Evolutionary conservation across 2,329 filamentous ascomycete species (phyloP).

Genomic region (Dactylella cylindrospora): DNA sequence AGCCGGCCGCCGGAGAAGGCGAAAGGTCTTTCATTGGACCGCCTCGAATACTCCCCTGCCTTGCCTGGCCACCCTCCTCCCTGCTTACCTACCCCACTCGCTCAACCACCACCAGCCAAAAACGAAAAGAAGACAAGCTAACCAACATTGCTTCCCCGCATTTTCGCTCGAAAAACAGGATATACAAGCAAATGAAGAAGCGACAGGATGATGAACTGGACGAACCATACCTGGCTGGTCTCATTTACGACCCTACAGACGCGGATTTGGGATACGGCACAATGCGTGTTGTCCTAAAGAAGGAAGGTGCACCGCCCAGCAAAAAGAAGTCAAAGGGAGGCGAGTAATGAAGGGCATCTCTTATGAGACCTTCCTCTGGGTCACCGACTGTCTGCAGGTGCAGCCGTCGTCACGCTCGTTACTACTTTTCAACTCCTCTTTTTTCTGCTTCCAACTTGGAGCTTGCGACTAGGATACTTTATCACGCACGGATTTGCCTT

Average conservation of each 20-base stretch:
- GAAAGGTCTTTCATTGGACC: neutral
- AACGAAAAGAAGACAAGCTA: conserved; percentile 13
- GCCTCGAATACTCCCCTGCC: no score
- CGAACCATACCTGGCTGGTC: conserved; percentile 81
- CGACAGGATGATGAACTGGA: conserved; percentile 91
- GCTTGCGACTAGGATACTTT: conserved; percentile 18
- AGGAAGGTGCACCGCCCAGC: conserved; percentile 62
- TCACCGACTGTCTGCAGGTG: conserved; percentile 6
- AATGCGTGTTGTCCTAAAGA: conserved; percentile 81
- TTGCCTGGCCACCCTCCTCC: neutral
- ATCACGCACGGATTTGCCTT: conserved; percentile 1
- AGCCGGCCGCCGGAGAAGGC: no score
- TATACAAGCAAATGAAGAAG: conserved; percentile 45
- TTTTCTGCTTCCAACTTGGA: conserved; percentile 5
- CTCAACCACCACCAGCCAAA: conserved; percentile 4
- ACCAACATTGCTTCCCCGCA: conserved; percentile 13
- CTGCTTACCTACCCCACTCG: conserved; percentile 11
- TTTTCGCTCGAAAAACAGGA: conserved; percentile 6
- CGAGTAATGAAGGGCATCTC: conserved; percentile 49
- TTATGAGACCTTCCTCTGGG: neutral
- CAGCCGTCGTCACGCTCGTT: conserved; percentile 12
- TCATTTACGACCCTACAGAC: conserved; percentile 96
- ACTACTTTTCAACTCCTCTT: conserved; percentile 4
- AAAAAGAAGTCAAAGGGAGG: conserved; percentile 64
- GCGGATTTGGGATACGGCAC: conserved; percentile 82